These are phyloP conservation scores for Solanum hybrid DNA, from an alignment of 305 asterid genomes.

Conservation along the genomic window DNA sequence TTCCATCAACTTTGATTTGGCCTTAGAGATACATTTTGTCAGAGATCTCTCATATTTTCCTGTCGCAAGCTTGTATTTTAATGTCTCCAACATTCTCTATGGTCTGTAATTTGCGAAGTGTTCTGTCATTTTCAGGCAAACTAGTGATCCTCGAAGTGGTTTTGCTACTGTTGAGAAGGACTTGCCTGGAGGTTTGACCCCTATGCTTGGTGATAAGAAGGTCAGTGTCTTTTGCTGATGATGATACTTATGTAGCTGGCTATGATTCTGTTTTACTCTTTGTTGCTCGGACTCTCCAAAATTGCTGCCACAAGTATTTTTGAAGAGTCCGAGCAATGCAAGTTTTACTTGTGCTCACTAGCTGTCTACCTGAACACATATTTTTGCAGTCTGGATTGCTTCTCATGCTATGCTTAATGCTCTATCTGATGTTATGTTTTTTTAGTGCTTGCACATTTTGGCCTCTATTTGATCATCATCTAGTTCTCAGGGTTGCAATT, in stretches of 20 bases:
- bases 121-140: slow-evolving; percentile 55
- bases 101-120: background rate
- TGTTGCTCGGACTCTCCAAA: background rate
- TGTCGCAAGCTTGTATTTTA: background rate
- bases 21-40: background rate
- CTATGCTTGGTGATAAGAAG: slow-evolving; percentile 95
- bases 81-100: background rate
- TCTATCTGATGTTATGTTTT: background rate
- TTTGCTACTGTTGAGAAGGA: slow-evolving; percentile 84
- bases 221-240: slow-evolving; percentile 25
- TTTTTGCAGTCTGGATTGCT: background rate
- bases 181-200: slow-evolving; percentile 85
- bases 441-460: background rate
- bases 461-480: background rate
- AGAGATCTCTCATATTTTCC: background rate
- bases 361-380: background rate
- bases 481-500: background rate
- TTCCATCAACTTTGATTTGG: background rate
- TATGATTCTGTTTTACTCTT: background rate
- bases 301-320: background rate
- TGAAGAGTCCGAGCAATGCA: background rate
- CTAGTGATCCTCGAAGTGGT: slow-evolving; percentile 83
- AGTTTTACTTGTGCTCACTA: background rate
- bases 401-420: background rate
- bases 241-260: background rate